Evolutionary conservation across 495 filamentous ascomycete genomes (phyloP).

Genomic region (Aspergillus saccharolyticus): DNA sequence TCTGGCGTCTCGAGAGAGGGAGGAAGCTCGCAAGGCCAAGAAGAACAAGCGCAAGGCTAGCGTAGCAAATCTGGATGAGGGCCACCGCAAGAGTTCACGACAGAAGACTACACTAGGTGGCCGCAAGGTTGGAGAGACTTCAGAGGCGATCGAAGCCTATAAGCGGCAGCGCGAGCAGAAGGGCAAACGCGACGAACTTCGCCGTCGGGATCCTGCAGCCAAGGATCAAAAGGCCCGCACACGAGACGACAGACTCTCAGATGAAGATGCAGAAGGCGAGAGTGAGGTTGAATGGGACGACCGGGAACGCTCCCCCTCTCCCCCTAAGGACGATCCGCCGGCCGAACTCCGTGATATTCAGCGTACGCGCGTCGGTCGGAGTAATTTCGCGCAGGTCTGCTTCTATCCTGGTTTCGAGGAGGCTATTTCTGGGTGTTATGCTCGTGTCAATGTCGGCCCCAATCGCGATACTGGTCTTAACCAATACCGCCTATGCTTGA

Average conservation of each 20-base stretch:
- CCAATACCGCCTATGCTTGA: constrained; percentile 77
- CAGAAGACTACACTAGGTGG: constrained; percentile 73
- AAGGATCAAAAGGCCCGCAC: constrained; percentile 51
- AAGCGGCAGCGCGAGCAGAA: constrained; percentile 83
- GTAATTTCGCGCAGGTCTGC: constrained; percentile 76
- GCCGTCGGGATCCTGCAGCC: constrained; percentile 56
- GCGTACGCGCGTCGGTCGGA: constrained; percentile 72
- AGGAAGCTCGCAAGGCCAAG: constrained; percentile 52
- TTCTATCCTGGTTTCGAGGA: constrained; percentile 87
- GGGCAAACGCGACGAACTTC: constrained; percentile 61
- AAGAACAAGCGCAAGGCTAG: constrained; percentile 78
- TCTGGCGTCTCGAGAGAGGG: constrained; percentile 61
- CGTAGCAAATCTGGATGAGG: constrained; percentile 65
- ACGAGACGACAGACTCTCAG: constrained; percentile 47
- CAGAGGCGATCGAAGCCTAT: constrained; percentile 71
- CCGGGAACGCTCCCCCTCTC: constrained; percentile 37
- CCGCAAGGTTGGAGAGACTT: constrained; percentile 73
- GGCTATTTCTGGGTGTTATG: constrained; percentile 71
- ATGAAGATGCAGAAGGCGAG: constrained; percentile 67
- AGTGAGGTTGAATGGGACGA: constrained; percentile 76
- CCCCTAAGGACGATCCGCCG: constrained; percentile 51
- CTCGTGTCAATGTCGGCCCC: constrained; percentile 71
- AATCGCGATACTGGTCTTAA: constrained; percentile 61
- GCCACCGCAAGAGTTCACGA: constrained; percentile 72
- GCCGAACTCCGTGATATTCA: constrained; percentile 77